Evolutionary conservation across 176 grass and related monocot genomes (phyloP).

Genomic region (Olyra latifolia): DNA sequence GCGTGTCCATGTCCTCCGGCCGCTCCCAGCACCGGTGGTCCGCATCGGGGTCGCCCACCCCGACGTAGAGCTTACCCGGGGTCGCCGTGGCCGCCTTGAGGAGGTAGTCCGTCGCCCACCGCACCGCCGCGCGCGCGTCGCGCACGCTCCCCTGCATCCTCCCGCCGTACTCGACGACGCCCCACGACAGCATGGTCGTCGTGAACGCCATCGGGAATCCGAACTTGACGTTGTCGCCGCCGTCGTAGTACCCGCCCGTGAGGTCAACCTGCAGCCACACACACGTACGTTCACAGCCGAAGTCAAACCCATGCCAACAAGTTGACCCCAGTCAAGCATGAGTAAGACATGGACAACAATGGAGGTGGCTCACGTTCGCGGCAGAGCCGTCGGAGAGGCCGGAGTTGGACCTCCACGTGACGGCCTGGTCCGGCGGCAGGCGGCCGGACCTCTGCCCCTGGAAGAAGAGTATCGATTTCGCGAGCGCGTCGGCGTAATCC

Average conservation of each 20-base stretch:
- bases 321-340: neutral
- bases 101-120: slow-evolving; percentile 87
- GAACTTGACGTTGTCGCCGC: slow-evolving; percentile 91
- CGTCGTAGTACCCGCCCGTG: slow-evolving; percentile 87
- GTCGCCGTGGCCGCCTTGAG: slow-evolving; percentile 61
- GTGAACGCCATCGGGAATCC: slow-evolving; percentile 89
- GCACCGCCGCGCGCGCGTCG: slow-evolving; percentile 52
- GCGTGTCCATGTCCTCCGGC: slow-evolving; percentile 90
- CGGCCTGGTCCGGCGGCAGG: slow-evolving; percentile 63
- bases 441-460: slow-evolving; percentile 80
- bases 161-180: slow-evolving; percentile 65
- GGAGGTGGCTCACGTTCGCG: slow-evolving; percentile 42
- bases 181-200: slow-evolving; percentile 73
- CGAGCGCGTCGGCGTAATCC: slow-evolving; percentile 71
- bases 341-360: neutral
- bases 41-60: slow-evolving; percentile 73
- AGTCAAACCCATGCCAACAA: neutral
- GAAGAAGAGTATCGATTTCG: slow-evolving; percentile 83
- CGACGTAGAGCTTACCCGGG: slow-evolving; percentile 65
- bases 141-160: slow-evolving; percentile 32
- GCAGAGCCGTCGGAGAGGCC: slow-evolving; percentile 70
- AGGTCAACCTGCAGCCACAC: slow-evolving; percentile 68
- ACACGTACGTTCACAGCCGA: neutral
- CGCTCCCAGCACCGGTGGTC: slow-evolving; percentile 89
- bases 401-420: slow-evolving; percentile 78